phyloP scores from a whole-genome alignment of 1,284 basidiomycete species.

The Mixia osmundae region DNA sequence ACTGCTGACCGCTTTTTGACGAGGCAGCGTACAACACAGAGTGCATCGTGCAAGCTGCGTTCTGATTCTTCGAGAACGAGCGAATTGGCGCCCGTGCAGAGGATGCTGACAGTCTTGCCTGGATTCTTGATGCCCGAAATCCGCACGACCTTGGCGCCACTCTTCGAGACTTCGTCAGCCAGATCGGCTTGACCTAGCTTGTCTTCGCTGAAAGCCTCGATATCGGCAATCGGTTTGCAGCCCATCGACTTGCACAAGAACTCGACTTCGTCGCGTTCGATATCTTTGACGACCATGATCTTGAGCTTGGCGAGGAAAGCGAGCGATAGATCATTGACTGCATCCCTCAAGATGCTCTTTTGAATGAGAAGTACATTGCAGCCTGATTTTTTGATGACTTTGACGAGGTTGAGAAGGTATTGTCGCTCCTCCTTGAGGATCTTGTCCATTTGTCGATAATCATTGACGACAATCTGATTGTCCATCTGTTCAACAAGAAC shows the following conservation, averaged over 20 bases:
- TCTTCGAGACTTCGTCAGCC: slow-evolving; percentile 68
- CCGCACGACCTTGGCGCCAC: slow-evolving; percentile 76
- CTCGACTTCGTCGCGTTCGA: slow-evolving; percentile 96
- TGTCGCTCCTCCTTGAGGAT: slow-evolving; percentile 97
- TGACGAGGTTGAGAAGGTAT: slow-evolving; percentile 94
- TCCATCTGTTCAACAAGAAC: slow-evolving; percentile 49
- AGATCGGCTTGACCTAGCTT: slow-evolving; percentile 92
- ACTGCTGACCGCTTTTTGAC: slow-evolving; percentile 75
- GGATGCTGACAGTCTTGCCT: slow-evolving; percentile 80
- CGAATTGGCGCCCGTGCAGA: slow-evolving; percentile 83
- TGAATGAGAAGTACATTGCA: slow-evolving; percentile 98
- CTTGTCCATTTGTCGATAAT: slow-evolving; percentile 99
- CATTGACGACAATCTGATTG: slow-evolving; percentile 97
- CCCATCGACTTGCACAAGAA: slow-evolving; percentile 88
- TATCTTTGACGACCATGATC: slow-evolving; percentile 90
- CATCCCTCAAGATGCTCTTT: slow-evolving; percentile 95
- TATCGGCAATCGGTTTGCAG: slow-evolving; percentile 90
- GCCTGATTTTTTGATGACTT: slow-evolving; percentile 97
- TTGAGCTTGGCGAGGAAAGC: slow-evolving; percentile 95
- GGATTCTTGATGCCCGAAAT: slow-evolving; percentile 89
- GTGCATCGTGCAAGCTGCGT: slow-evolving; percentile 87
- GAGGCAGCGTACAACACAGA: slow-evolving; percentile 91
- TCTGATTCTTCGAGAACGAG: slow-evolving; percentile 94
- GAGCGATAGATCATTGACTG: slow-evolving; percentile 93
- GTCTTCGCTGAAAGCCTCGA: slow-evolving; percentile 96